phyloP scores from a whole-genome alignment of 2,329 filamentous ascomycete species.

The Cucurbitaria berberidis region DNA sequence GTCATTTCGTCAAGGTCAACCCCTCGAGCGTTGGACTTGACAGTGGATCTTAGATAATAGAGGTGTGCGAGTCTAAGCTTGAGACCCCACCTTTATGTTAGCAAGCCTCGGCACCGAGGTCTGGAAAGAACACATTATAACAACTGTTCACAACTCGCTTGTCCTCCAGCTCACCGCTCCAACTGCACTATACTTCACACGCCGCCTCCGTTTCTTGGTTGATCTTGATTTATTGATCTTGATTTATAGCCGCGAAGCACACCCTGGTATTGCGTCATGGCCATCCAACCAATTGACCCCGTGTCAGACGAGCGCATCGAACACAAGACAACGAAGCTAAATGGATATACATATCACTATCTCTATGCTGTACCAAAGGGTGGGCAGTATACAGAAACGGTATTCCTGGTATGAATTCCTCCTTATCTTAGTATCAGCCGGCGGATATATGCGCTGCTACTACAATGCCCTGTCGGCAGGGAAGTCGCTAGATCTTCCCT shows the following conservation, averaged over 20 bases:
- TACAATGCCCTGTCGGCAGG: not conserved
- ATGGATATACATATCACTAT: constrained; percentile 73
- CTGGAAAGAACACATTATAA: not conserved
- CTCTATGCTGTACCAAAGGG: constrained; percentile 57
- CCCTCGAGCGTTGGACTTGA: not conserved
- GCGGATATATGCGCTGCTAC: not conserved
- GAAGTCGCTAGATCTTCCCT: not conserved
- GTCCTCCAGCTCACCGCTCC: not conserved
- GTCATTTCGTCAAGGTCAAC: not conserved
- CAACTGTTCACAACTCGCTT: not conserved
- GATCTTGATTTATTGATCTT: not conserved
- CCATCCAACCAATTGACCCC: constrained; percentile 66
- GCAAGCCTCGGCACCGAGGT: constrained; percentile 15
- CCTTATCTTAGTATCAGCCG: not conserved
- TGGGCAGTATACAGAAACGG: constrained; percentile 56
- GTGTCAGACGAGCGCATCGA: constrained; percentile 71
- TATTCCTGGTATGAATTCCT: constrained; percentile 57
- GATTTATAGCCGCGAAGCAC: not conserved
- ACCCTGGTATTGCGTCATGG: constrained; percentile 48
- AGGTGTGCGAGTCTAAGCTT: not conserved
- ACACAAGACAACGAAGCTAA: constrained; percentile 67
- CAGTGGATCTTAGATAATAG: not conserved
- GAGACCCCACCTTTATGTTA: constrained; percentile 3
- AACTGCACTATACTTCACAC: not conserved
- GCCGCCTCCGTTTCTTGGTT: too few relatives aligned